Conservation (phyloP, 306 rosid genomes). For the Ammopiptanthus mongolicus region DNA sequence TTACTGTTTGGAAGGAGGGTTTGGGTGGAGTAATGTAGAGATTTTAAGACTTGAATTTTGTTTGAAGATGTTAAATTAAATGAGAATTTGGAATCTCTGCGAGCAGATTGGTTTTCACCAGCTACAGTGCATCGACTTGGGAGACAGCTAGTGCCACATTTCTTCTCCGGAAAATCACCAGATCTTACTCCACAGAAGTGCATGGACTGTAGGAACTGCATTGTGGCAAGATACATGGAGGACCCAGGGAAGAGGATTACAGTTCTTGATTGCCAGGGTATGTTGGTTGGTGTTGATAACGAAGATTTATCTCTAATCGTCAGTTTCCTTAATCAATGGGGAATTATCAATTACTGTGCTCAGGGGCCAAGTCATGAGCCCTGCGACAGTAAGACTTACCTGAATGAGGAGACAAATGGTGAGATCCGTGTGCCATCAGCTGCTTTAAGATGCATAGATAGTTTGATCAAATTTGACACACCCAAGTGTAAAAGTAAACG, state of each 20-base stretch:
- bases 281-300: constrained; percentile 45
- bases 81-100: constrained; percentile 14
- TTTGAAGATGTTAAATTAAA: background rate
- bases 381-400: constrained; percentile 41
- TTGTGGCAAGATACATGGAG: constrained; percentile 87
- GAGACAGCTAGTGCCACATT: constrained; percentile 97
- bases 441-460: constrained; percentile 78
- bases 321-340: constrained; percentile 97
- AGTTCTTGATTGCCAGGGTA: constrained; percentile 58
- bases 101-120: constrained; percentile 96
- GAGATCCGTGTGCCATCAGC: constrained; percentile 82
- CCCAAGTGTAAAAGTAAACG: constrained; percentile 81
- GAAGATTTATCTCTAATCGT: constrained; percentile 77
- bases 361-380: constrained; percentile 44
- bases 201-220: constrained; percentile 84
- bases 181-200: constrained; percentile 77
- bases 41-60: background rate
- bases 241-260: constrained; percentile 60
- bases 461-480: constrained; percentile 85
- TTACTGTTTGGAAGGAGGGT: background rate
- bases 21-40: background rate
- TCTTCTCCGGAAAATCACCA: constrained; percentile 70
- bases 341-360: constrained; percentile 86
- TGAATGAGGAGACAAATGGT: constrained; percentile 73
- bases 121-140: constrained; percentile 81